Conservation (phyloP, 257 asterid genomes). For the Ophiorrhiza pumila region DNA sequence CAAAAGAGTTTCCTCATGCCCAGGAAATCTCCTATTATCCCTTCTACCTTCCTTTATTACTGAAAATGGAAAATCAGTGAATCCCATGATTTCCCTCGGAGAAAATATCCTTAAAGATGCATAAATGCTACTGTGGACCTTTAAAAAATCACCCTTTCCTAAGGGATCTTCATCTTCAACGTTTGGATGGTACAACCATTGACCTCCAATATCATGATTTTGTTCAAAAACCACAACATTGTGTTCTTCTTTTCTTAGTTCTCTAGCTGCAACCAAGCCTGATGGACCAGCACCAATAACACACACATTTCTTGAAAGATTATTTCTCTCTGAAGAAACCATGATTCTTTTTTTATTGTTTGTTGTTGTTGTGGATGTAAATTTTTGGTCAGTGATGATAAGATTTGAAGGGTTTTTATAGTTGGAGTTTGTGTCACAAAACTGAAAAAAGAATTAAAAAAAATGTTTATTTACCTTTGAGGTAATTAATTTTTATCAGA, state of each 20-base stretch:
- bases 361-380: background rate
- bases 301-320: slow-evolving; percentile 47
- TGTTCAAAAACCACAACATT: slow-evolving; percentile 74
- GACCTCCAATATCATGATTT: slow-evolving; percentile 83
- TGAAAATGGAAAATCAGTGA: slow-evolving; percentile 79
- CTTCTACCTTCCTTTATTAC: slow-evolving; percentile 50
- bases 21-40: slow-evolving; percentile 79
- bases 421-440: too few relatives aligned
- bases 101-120: slow-evolving; percentile 59
- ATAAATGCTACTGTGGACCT: slow-evolving; percentile 72
- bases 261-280: slow-evolving; percentile 83
- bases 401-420: too few relatives aligned
- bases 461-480: too few relatives aligned
- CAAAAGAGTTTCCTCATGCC: slow-evolving; percentile 60
- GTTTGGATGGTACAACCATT: slow-evolving; percentile 69
- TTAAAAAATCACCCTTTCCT: slow-evolving; percentile 29
- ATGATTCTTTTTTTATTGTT: slow-evolving; percentile 9
- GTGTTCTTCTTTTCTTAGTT: slow-evolving; percentile 76
- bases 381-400: too few relatives aligned
- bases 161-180: slow-evolving; percentile 55
- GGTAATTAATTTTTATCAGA: too few relatives aligned
- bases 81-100: slow-evolving; percentile 82
- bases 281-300: slow-evolving; percentile 85
- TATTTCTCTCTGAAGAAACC: slow-evolving; percentile 37
- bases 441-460: too few relatives aligned